phyloP scores from a whole-genome alignment of 345 rosid genomes.

The Barbarea vulgaris region DNA sequence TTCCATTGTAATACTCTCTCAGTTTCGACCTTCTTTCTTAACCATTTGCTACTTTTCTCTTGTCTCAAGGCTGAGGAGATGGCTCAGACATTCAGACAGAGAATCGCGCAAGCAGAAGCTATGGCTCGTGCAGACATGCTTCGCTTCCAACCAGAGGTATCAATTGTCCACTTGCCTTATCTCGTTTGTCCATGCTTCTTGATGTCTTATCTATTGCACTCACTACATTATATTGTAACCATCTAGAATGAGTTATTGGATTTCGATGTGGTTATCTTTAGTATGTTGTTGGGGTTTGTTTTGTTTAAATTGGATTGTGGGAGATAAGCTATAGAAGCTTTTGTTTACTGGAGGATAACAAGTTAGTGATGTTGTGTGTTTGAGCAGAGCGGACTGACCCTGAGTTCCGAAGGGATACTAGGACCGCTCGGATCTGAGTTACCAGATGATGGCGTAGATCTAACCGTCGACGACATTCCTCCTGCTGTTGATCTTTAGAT shows the following conservation, averaged over 20 bases:
- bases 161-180: background rate
- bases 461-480: slow-evolving; percentile 50
- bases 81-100: slow-evolving; percentile 97
- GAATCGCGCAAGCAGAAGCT: slow-evolving; percentile 99
- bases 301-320: background rate
- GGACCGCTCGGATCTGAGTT: slow-evolving; percentile 70
- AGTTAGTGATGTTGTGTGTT: slow-evolving; percentile 11
- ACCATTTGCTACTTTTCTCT: background rate
- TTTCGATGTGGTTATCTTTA: background rate
- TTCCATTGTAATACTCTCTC: background rate
- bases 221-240: background rate
- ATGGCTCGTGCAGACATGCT: slow-evolving; percentile 99
- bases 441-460: slow-evolving; percentile 82
- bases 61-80: slow-evolving; percentile 91
- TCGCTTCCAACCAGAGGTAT: slow-evolving; percentile 97
- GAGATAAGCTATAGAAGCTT: slow-evolving; percentile 6
- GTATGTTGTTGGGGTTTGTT: background rate
- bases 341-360: background rate
- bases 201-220: background rate
- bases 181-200: background rate
- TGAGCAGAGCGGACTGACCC: slow-evolving; percentile 78
- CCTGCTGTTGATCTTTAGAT: slow-evolving; percentile 41
- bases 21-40: background rate
- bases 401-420: slow-evolving; percentile 77
- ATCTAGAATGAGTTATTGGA: background rate